Conservation (phyloP, 495 filamentous ascomycete genomes). For the Eremomyces bilateralis region DNA sequence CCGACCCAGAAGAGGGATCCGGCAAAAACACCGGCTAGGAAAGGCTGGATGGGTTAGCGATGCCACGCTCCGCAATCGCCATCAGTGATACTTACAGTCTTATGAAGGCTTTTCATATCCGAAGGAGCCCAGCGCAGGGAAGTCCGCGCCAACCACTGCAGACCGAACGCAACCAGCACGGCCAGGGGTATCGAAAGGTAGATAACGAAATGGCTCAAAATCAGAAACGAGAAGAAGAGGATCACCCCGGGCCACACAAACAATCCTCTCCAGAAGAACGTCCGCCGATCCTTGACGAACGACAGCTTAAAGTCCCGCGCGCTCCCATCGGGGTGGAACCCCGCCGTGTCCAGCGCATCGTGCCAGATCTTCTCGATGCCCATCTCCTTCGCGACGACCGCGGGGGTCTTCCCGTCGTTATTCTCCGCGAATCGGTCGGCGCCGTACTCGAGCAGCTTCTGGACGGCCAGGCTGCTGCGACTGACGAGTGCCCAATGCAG, state of each 20-base stretch:
- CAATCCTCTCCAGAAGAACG: slow-evolving; percentile 65
- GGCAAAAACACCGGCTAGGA: slow-evolving; percentile 81
- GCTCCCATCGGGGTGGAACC: slow-evolving; percentile 60
- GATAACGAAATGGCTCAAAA: slow-evolving; percentile 52
- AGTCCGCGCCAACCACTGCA: slow-evolving; percentile 64
- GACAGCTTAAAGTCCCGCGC: slow-evolving; percentile 34
- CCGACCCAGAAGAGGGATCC: slow-evolving; percentile 70
- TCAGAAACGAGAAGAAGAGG: slow-evolving; percentile 42
- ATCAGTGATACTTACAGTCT: slow-evolving; percentile 38
- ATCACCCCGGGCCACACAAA: slow-evolving; percentile 75
- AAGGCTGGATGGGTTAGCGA: slow-evolving; percentile 38
- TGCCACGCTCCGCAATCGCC: slow-evolving; percentile 1
- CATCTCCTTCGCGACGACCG: slow-evolving; percentile 69
- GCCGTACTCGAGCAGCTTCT: slow-evolving; percentile 85
- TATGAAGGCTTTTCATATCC: slow-evolving; percentile 71
- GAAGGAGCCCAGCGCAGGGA: slow-evolving; percentile 56
- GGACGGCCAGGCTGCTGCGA: slow-evolving; percentile 62
- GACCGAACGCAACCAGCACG: slow-evolving; percentile 36
- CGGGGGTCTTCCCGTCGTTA: slow-evolving; percentile 68
- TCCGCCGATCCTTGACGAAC: slow-evolving; percentile 46
- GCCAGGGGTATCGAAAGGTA: slow-evolving; percentile 54
- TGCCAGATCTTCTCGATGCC: slow-evolving; percentile 67
- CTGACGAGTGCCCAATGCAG: slow-evolving; percentile 94
- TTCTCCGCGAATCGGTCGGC: slow-evolving; percentile 78
- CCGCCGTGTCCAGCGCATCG: slow-evolving; percentile 61